phyloP scores from a whole-genome alignment of 208 protist genomes.

The Leishmania lainsoni region DNA sequence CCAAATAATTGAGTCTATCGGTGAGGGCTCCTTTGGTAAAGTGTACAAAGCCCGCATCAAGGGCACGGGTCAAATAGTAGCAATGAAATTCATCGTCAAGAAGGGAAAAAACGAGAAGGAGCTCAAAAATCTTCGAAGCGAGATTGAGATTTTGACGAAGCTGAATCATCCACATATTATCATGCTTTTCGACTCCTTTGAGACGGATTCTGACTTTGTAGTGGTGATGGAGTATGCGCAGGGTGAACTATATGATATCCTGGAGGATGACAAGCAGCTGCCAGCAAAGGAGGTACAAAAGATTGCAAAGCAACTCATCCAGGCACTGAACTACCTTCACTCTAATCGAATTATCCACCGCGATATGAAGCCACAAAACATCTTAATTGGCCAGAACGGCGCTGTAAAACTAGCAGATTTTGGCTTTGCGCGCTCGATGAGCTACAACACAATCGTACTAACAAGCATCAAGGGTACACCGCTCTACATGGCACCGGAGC shows the following conservation, averaged over 20 bases:
- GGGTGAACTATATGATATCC: conserved; percentile 95
- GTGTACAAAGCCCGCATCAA: conserved; percentile 96
- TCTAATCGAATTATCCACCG: conserved; percentile 97
- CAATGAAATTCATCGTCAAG: conserved; percentile 98
- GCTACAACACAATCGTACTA: conserved; percentile 94
- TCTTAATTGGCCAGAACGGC: conserved; percentile 95
- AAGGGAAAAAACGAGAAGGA: conserved; percentile 95
- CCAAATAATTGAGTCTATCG: conserved; percentile 94
- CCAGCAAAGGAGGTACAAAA: conserved; percentile 90
- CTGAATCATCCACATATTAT: conserved; percentile 98
- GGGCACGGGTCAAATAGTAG: conserved; percentile 94
- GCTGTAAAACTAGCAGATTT: conserved; percentile 98
- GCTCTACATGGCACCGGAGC: conserved; percentile 97
- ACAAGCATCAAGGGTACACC: conserved; percentile 96
- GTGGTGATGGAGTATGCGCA: conserved; percentile 94
- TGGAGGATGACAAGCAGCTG: conserved; percentile 95
- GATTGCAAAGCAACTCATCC: conserved; percentile 96
- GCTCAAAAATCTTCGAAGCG: conserved; percentile 89
- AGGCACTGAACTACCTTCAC: conserved; percentile 97
- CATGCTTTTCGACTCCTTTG: conserved; percentile 96
- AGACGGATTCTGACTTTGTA: conserved; percentile 95
- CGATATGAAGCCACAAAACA: conserved; percentile 96
- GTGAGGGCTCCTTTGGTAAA: conserved; percentile 98
- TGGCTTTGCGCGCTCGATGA: conserved; percentile 97
- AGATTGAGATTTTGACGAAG: conserved; percentile 96